Conservation (phyloP, 768 basidiomycete genomes). For the Kwoniella europaea region DNA sequence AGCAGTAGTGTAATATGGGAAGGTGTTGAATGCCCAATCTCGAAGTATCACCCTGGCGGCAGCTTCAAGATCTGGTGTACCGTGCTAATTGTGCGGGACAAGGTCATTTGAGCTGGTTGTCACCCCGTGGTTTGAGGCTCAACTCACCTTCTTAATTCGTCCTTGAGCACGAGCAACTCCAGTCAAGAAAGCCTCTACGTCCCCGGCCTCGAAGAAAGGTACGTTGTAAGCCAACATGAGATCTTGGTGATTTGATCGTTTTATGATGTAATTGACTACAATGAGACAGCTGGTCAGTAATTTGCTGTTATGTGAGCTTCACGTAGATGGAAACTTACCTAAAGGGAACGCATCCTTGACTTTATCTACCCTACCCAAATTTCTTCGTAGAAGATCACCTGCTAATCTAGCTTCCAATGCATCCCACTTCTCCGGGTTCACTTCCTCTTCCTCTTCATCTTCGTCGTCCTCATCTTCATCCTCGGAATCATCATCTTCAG, state of each 20-base stretch:
- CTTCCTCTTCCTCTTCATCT: conserved; percentile 44
- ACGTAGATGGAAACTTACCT: conserved; percentile 61
- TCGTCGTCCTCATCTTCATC: conserved; percentile 58
- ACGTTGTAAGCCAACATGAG: conserved; percentile 86
- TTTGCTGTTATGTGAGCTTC: not conserved
- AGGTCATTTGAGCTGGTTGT: conserved; percentile 29
- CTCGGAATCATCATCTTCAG: conserved; percentile 55
- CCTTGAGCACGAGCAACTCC: conserved; percentile 75
- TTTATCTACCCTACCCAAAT: conserved; percentile 79
- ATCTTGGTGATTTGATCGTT: conserved; percentile 74
- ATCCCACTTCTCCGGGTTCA: conserved; percentile 52
- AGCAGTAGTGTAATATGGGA: conserved; percentile 74
- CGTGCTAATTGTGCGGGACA: conserved; percentile 63
- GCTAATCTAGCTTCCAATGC: conserved; percentile 56
- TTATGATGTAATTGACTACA: conserved; percentile 71
- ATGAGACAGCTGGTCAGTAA: conserved; percentile 9
- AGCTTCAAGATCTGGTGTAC: conserved; percentile 71
- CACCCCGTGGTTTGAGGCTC: not conserved
- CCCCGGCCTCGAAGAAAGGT: conserved; percentile 74
- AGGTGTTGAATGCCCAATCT: conserved; percentile 79
- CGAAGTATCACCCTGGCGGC: conserved; percentile 79
- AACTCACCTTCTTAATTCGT: conserved; percentile 75
- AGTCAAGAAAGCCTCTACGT: conserved; percentile 73
- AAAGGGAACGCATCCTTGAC: conserved; percentile 77
- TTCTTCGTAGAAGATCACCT: conserved; percentile 77